phyloP scores from a whole-genome alignment of 371 early-diverging fungal species.

The Mucor saturninus region DNA sequence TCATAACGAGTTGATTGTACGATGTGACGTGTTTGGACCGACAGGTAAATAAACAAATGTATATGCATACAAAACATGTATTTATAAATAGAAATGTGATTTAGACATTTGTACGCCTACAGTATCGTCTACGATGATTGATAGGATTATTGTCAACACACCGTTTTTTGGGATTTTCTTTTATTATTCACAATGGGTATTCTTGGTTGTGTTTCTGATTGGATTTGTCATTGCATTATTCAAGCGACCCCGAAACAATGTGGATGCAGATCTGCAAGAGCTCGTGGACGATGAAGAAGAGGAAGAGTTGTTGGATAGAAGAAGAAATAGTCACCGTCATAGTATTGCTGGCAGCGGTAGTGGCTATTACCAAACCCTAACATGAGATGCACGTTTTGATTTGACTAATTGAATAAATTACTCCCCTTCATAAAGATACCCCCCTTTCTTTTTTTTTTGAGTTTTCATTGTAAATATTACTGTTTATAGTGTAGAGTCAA shows the following conservation, averaged over 20 bases:
- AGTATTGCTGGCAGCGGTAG: neutral
- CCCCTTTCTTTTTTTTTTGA: slow-evolving; percentile 3
- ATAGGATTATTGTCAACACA: slow-evolving; percentile 53
- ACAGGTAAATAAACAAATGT: slow-evolving; percentile 28
- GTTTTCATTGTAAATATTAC: neutral
- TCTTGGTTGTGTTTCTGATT: slow-evolving; percentile 47
- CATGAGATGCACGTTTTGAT: slow-evolving; percentile 16
- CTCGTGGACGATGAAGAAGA: slow-evolving; percentile 35
- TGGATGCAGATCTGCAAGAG: slow-evolving; percentile 31
- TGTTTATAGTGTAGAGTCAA: neutral
- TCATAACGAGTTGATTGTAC: slow-evolving; percentile 52
- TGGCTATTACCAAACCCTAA: slow-evolving; percentile 10
- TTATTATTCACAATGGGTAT: slow-evolving; percentile 61
- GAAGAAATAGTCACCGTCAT: slow-evolving; percentile 12
- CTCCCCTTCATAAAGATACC: neutral
- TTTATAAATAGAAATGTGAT: neutral
- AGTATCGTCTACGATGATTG: slow-evolving; percentile 55
- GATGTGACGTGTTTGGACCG: slow-evolving; percentile 61
- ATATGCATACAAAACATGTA: neutral
- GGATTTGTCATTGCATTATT: slow-evolving; percentile 38
- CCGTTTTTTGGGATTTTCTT: slow-evolving; percentile 64
- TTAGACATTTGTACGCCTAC: slow-evolving; percentile 64
- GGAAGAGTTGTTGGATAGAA: slow-evolving; percentile 22
- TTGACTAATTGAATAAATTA: slow-evolving; percentile 11
- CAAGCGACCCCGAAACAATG: slow-evolving; percentile 29